phyloP scores from a whole-genome alignment of 345 rosid genomes.

The Crucihimalaya himalaica region DNA sequence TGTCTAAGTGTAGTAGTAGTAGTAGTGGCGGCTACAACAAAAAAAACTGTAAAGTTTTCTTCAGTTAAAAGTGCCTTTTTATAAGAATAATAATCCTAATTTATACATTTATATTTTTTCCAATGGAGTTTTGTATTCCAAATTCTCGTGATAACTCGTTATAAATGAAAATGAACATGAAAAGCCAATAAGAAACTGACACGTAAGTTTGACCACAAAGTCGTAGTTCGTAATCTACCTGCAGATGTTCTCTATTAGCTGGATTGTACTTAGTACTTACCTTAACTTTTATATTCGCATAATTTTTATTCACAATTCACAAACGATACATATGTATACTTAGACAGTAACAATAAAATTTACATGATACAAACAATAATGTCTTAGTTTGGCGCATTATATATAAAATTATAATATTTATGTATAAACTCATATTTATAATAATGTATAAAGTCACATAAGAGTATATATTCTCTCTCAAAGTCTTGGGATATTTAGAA shows the following conservation, averaged over 20 bases:
- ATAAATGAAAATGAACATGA: not conserved
- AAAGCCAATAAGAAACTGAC: constrained; percentile 2
- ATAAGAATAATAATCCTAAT: not conserved
- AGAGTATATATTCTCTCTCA: constrained; percentile 28
- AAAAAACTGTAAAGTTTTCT: not conserved
- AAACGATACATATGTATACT: no score
- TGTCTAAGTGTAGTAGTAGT: constrained; percentile 22
- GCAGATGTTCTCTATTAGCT: not conserved
- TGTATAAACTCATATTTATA: constrained; percentile 8
- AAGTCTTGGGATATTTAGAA: constrained; percentile 32
- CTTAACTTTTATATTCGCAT: not conserved
- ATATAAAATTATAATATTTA: not conserved
- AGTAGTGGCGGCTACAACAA: constrained; percentile 24
- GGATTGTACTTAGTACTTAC: not conserved
- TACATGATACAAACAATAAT: not conserved
- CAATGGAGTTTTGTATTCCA: not conserved
- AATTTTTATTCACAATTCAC: not conserved
- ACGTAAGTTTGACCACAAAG: constrained; percentile 5
- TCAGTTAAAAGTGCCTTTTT: not conserved
- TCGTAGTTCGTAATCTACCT: not conserved
- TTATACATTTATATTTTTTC: not conserved
- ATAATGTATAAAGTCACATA: constrained; percentile 14
- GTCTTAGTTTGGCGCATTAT: constrained; percentile 7
- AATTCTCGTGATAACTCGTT: not conserved
- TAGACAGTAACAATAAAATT: no score